Conservation (phyloP, 805 yeast genomes). For the Cyberlindnera japonica region DNA sequence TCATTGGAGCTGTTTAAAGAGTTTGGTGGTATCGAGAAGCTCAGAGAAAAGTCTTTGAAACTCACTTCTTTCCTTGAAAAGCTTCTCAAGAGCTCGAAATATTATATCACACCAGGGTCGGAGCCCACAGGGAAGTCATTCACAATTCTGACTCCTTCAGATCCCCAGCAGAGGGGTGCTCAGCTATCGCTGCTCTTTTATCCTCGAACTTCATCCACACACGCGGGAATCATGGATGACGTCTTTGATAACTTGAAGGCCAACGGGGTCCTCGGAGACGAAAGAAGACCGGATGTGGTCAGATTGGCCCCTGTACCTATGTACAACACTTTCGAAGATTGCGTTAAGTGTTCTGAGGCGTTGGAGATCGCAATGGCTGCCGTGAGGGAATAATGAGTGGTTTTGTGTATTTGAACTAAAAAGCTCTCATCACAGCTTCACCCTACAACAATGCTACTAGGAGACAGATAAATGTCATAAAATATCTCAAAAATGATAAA, state of each 20-base stretch:
- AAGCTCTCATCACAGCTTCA: no score
- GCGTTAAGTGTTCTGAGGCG: conserved; percentile 5
- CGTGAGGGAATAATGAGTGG: no score
- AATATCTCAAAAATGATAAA: no score
- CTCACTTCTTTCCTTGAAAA: conserved; percentile 57
- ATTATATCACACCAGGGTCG: conserved; percentile 31
- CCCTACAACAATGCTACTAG: no score
- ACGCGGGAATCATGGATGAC: conserved; percentile 55
- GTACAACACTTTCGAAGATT: conserved; percentile 71
- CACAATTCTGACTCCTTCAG: conserved; percentile 70
- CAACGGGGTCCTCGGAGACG: conserved; percentile 76
- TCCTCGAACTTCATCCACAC: conserved; percentile 37
- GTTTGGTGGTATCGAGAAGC: conserved; percentile 56
- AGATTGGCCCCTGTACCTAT: conserved; percentile 84
- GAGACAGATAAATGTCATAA: no score
- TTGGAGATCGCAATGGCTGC: conserved; percentile 6
- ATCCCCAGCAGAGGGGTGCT: conserved; percentile 61
- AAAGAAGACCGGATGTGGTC: conserved; percentile 86
- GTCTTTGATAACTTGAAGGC: conserved; percentile 47
- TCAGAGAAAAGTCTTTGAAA: conserved; percentile 53
- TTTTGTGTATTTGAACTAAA: no score
- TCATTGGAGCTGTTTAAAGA: conserved; percentile 57
- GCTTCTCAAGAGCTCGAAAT: conserved; percentile 43
- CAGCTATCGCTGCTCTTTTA: conserved; percentile 75
- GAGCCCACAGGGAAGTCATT: conserved; percentile 33